Conservation (phyloP, 2,329 filamentous ascomycete species). For the Aschersonia sp. region DNA sequence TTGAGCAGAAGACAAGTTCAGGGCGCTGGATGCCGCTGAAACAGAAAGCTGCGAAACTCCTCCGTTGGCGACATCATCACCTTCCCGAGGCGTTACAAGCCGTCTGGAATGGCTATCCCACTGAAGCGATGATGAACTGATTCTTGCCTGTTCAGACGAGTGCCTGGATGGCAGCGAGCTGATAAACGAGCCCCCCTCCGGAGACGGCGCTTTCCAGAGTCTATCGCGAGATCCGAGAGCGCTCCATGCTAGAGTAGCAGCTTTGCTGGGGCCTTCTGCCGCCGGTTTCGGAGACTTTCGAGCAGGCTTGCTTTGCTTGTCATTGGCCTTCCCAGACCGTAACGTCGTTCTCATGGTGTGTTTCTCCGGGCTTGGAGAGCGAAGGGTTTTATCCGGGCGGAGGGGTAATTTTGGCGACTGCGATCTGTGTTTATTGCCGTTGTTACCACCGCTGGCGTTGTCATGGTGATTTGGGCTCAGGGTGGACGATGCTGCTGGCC, state of each 20-base stretch:
- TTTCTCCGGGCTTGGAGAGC: slow-evolving; percentile 44
- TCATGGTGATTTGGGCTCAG: slow-evolving; percentile 13
- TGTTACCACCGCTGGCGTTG: slow-evolving; percentile 5
- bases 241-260: slow-evolving; percentile 49
- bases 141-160: slow-evolving; percentile 18
- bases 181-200: slow-evolving; percentile 10
- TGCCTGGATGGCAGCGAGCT: slow-evolving; percentile 10
- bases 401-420: slow-evolving; percentile 18
- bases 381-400: slow-evolving; percentile 22
- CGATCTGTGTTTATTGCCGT: slow-evolving; percentile 11
- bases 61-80: slow-evolving; percentile 12
- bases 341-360: slow-evolving; percentile 49
- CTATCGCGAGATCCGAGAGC: slow-evolving; percentile 27
- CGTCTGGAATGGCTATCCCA: slow-evolving; percentile 43
- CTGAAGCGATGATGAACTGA: slow-evolving; percentile 19
- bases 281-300: slow-evolving; percentile 26
- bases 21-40: slow-evolving; percentile 40
- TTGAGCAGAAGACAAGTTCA: slow-evolving; percentile 21
- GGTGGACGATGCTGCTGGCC: slow-evolving; percentile 21
- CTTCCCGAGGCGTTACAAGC: slow-evolving; percentile 26
- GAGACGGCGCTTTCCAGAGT: slow-evolving; percentile 10
- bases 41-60: slow-evolving; percentile 34
- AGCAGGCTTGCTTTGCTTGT: slow-evolving; percentile 24
- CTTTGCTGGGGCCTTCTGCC: slow-evolving; percentile 44
- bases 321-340: slow-evolving; percentile 30